These are phyloP conservation scores for Colletotrichum sublineola DNA, from an alignment of 2,329 filamentous ascomycete genomes.

Conservation along the genomic window DNA sequence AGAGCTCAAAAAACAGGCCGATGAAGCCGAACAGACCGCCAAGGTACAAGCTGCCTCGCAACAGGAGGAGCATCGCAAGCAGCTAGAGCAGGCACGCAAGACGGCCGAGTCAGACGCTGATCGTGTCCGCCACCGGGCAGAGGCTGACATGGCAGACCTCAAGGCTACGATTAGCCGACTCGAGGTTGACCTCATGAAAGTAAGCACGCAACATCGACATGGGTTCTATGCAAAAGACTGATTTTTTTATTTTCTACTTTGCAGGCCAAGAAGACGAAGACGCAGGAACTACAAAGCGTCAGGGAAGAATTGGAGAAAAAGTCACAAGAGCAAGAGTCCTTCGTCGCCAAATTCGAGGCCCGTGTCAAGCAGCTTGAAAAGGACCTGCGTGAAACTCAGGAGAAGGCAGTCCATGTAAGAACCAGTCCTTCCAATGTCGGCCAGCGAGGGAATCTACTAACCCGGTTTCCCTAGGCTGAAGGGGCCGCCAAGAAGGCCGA, in stretches of 20 bases:
- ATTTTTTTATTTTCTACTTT: conserved; percentile 39
- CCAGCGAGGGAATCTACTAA: conserved; percentile 17
- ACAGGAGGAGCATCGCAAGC: conserved; percentile 53
- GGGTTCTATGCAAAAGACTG: conserved; percentile 28
- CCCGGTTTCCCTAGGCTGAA: conserved; percentile 48
- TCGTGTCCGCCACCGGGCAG: conserved; percentile 61
- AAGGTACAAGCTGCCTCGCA: conserved; percentile 44
- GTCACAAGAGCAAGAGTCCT: conserved; percentile 58
- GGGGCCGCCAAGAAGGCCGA: conserved; percentile 62
- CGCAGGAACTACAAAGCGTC: conserved; percentile 70
- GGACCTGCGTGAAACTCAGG: conserved; percentile 48
- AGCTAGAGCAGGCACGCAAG: conserved; percentile 62
- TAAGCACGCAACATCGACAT: conserved; percentile 46
- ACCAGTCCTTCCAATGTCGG: background rate
- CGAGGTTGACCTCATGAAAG: conserved; percentile 73
- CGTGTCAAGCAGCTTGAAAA: conserved; percentile 49
- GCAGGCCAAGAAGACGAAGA: conserved; percentile 71
- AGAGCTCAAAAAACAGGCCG: conserved; percentile 46
- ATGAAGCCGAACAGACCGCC: conserved; percentile 54
- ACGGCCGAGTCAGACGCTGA: conserved; percentile 63
- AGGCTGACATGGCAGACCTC: conserved; percentile 74
- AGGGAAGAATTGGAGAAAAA: conserved; percentile 55
- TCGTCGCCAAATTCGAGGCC: conserved; percentile 54
- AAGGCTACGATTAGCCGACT: conserved; percentile 71
- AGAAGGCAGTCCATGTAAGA: conserved; percentile 42